Conservation (phyloP, 2,329 filamentous ascomycete genomes). For the Penicillium verrucosum region DNA sequence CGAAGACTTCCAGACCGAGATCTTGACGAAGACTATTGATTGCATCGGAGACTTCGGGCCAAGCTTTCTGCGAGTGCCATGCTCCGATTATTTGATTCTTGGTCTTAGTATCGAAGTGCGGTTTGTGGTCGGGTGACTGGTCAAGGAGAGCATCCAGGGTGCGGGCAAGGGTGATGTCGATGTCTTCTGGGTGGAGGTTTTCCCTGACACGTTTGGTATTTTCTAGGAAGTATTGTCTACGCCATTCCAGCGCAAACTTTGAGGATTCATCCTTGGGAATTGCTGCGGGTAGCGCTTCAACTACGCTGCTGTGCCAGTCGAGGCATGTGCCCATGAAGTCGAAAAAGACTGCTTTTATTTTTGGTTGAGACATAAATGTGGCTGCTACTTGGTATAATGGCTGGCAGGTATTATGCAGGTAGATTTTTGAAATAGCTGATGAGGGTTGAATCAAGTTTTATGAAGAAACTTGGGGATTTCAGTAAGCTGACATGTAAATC, state of each 20-base stretch:
- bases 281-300: constrained; percentile 34
- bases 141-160: no score
- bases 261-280: constrained; percentile 35
- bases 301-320: constrained; percentile 50
- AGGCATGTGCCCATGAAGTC: constrained; percentile 60
- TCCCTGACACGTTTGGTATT: constrained; percentile 40
- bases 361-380: background rate
- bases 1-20: constrained; percentile 44
- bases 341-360: constrained; percentile 52
- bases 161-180: constrained; percentile 45
- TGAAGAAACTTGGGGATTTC: background rate
- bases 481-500: background rate
- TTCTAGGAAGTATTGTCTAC: constrained; percentile 49
- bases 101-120: no score
- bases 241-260: constrained; percentile 51
- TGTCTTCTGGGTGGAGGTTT: constrained; percentile 45
- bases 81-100: constrained; percentile 28
- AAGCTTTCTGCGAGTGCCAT: constrained; percentile 52
- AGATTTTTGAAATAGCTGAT: background rate
- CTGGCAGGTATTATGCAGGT: background rate
- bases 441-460: no score
- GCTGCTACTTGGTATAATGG: background rate
- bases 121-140: no score
- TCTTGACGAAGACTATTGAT: constrained; percentile 40
- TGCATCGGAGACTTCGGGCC: constrained; percentile 50